These are phyloP conservation scores for Boletus edulis DNA, from an alignment of 768 basidiomycete genomes.

Conservation along the genomic window DNA sequence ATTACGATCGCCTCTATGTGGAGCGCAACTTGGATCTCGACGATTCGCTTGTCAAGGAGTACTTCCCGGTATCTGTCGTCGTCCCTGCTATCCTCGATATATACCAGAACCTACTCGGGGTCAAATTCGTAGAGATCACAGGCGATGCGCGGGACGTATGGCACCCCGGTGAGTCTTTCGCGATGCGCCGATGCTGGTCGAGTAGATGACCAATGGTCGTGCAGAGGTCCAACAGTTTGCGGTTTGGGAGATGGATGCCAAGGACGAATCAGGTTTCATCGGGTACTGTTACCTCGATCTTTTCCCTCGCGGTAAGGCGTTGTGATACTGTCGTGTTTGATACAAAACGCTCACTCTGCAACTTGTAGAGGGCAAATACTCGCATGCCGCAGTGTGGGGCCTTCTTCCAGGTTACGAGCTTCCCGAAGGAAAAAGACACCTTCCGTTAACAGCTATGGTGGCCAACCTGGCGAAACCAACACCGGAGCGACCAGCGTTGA, in stretches of 20 bases:
- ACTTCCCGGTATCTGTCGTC: slow-evolving; percentile 84
- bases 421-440: slow-evolving; percentile 56
- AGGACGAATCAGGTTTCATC: slow-evolving; percentile 67
- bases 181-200: not conserved
- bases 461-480: slow-evolving; percentile 89
- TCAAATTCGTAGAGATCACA: slow-evolving; percentile 57
- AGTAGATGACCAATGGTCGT: not conserved
- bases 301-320: slow-evolving; percentile 67
- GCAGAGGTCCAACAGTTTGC: slow-evolving; percentile 79
- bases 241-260: slow-evolving; percentile 80
- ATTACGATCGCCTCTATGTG: slow-evolving; percentile 42
- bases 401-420: slow-evolving; percentile 64
- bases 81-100: slow-evolving; percentile 80
- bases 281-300: slow-evolving; percentile 89
- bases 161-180: slow-evolving; percentile 67
- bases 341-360: not conserved
- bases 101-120: slow-evolving; percentile 79
- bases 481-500: slow-evolving; percentile 73
- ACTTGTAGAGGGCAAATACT: slow-evolving; percentile 65
- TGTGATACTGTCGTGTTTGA: not conserved
- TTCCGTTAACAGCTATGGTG: slow-evolving; percentile 83
- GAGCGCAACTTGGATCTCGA: slow-evolving; percentile 70
- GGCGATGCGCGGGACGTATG: slow-evolving; percentile 63
- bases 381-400: slow-evolving; percentile 85
- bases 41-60: slow-evolving; percentile 79